Conservation (phyloP, 805 yeast genomes). For the Wickerhamiella slavikovae region DNA sequence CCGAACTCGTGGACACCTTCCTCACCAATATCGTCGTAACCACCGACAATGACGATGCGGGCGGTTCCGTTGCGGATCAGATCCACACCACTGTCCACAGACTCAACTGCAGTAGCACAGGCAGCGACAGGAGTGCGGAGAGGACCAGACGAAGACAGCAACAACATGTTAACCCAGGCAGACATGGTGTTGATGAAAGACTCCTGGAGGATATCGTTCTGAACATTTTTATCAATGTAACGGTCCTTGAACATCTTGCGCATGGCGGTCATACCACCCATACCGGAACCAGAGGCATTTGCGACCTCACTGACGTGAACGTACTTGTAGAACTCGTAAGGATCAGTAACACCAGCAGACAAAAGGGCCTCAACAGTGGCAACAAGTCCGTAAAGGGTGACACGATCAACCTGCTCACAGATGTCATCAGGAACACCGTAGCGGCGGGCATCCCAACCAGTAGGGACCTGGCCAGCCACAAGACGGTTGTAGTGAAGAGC, state of each 20-base stretch:
- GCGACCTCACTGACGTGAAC: slow-evolving; percentile 98
- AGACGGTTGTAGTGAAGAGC: slow-evolving; percentile 37
- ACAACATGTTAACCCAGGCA: slow-evolving; percentile 98
- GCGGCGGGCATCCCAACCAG: slow-evolving; percentile 92
- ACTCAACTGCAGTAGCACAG: slow-evolving; percentile 97
- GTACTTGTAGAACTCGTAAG: slow-evolving; percentile 94
- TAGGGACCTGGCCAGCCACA: slow-evolving; percentile 87
- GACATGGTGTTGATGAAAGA: slow-evolving; percentile 98
- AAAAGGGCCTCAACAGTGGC: slow-evolving; percentile 89
- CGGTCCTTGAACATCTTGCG: slow-evolving; percentile 97
- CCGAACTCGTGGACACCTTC: slow-evolving; percentile 97
- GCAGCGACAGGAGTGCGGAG: slow-evolving; percentile 99
- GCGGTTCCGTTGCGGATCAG: slow-evolving; percentile 88
- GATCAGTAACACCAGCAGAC: slow-evolving; percentile 90
- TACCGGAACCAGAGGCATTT: slow-evolving; percentile 99
- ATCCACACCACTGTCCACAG: slow-evolving; percentile 90
- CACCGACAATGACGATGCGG: slow-evolving; percentile 92
- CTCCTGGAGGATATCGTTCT: slow-evolving; percentile 92
- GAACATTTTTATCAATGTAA: slow-evolving; percentile 81
- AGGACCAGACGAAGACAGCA: slow-evolving; percentile 94
- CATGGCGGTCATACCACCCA: slow-evolving; percentile 97
- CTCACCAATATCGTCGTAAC: slow-evolving; percentile 98
- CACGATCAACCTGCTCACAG: slow-evolving; percentile 85
- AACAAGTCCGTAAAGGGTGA: slow-evolving; percentile 81
- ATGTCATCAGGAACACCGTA: slow-evolving; percentile 93